Base-by-base conservation (phyloP, 441 rosid genomes). In the Metrosideros polymorpha region DNA sequence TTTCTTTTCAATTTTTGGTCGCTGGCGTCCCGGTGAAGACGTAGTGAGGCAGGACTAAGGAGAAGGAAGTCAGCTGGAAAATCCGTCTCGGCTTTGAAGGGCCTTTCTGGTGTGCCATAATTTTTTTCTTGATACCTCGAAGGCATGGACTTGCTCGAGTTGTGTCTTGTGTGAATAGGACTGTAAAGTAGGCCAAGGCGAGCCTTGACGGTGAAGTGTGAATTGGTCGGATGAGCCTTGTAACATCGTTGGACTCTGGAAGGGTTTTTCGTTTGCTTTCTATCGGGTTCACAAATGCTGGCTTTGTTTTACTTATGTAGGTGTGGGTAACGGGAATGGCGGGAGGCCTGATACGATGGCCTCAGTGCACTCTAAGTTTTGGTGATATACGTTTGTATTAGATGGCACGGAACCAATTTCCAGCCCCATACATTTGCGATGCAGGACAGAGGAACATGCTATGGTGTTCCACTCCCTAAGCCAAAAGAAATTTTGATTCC, bases 1-100 rank as follows among this genome's bases (percentile, higher is more conserved):
- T 95, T 95, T 89, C 91, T 94, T 56, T 90, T 94, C 51, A 95
- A 93, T 90, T 93, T 93, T 86, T 95, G 98, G 98, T 95, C 94
- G 1, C 88, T 94, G 57, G 98, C 94, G 12, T 93, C 96, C 77
- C 89, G 92, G 88, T 95, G 91, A 92, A 22, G 47, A 39, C 13
- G 7, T 39, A 39, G 45, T 27, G 25, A 66, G n/a, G 79, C 79
- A 71, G 79, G 47, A 71, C 47, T 39, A 35, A 71, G 79, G 79
- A 56, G 30, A 56, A 56, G 27, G 79, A 9, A 35, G 47, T 39
- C 79, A 71, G 47, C 47, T 71, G 79, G 79, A 71, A 71, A 71
- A 22, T 71, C 79, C 9, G 0, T 6, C 47, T 71, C 2, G 2
- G 79, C 47, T 66, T 35, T 35, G 22, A 66, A 66, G n/a, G 39